Evolutionary conservation across 2,329 filamentous ascomycete genomes (phyloP), one percentile per base, ranked within the genome.

Genomic region (Dactylellina haptotyla): DNA sequence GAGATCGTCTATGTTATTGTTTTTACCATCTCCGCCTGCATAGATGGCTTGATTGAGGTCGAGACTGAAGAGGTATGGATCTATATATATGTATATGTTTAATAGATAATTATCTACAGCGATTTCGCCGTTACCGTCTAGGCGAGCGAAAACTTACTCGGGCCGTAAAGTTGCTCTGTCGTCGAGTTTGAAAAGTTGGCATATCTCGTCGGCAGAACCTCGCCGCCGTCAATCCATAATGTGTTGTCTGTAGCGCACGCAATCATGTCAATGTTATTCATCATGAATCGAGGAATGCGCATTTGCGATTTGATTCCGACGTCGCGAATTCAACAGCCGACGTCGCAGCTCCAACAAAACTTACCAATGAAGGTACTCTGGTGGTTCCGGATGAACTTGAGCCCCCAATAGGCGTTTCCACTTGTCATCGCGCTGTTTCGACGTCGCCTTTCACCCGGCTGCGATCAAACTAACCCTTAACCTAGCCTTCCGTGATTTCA

Each of bases 301-400:
- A 4, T 26, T 50, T 10, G 8, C 28, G 20, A 46, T 6, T 45
- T 12, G 9, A 28, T 39, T 34, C 25, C n/a, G n/a, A n/a, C n/a
- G n/a, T n/a, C n/a, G n/a, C n/a, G n/a, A n/a, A n/a, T n/a, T n/a
- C n/a, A n/a, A n/a, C n/a, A n/a, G n/a, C n/a, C n/a, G n/a, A n/a
- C n/a, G n/a, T n/a, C n/a, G n/a, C n/a, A n/a, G n/a, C n/a, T n/a
- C n/a, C n/a, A n/a, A n/a, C n/a, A n/a, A n/a, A n/a, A n/a, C 32
- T 45, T 51, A 67, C 63, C 63, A 34, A 67, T 67, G 16, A 51
- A 26, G n/a, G 53, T 41, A 23, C 30, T 51, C 23, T 67, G 50
- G 32, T 48, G 63, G 18, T 67, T 67, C 46, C 63, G 53, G 46
- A 67, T 67, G 25, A 67, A 67, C 45, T 59, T 59, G 12, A 67